Percentiles rank a stretch among this genome's conserved stretches.
These are phyloP conservation scores for Boletus semigastroideus DNA, from an alignment of 1,284 basidiomycete species.

Conservation along the genomic window DNA sequence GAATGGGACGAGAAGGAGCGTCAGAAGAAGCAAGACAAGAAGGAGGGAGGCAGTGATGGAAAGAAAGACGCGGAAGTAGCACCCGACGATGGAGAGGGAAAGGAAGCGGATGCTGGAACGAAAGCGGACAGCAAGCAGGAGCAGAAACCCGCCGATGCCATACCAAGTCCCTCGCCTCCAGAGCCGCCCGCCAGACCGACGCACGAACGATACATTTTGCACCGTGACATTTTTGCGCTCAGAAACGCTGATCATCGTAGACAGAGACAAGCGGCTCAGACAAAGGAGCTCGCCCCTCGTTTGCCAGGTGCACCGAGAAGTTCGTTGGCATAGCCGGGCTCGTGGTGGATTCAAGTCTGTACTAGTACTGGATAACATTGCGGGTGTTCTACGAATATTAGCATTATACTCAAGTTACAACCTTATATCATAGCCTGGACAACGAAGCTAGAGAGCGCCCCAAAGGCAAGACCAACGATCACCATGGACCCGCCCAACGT, in stretches of 20 bases:
- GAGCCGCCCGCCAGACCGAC: constrained; percentile 33
- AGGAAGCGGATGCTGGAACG: constrained; percentile 26
- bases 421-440: constrained; percentile 64
- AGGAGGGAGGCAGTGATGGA: constrained; percentile 32
- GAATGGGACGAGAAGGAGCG: constrained; percentile 78
- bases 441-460: constrained; percentile 77
- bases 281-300: constrained; percentile 55
- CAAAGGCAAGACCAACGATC: constrained; percentile 71
- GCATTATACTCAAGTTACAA: neutral
- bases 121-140: constrained; percentile 26
- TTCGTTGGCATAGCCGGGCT: constrained; percentile 8
- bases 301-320: constrained; percentile 50
- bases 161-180: constrained; percentile 25
- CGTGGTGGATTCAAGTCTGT: no score
- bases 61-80: constrained; percentile 31
- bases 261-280: constrained; percentile 53
- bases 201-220: constrained; percentile 57
- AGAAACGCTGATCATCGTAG: constrained; percentile 57
- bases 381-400: neutral
- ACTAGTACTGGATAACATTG: neutral
- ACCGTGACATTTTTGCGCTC: constrained; percentile 64
- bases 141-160: constrained; percentile 27
- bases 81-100: constrained; percentile 15
- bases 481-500: constrained; percentile 78
- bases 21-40: constrained; percentile 53